Percentiles rank a stretch among this genome's conserved stretches.
Conservation (phyloP, 805 yeast genomes). For the Candida silvicultrix region DNA sequence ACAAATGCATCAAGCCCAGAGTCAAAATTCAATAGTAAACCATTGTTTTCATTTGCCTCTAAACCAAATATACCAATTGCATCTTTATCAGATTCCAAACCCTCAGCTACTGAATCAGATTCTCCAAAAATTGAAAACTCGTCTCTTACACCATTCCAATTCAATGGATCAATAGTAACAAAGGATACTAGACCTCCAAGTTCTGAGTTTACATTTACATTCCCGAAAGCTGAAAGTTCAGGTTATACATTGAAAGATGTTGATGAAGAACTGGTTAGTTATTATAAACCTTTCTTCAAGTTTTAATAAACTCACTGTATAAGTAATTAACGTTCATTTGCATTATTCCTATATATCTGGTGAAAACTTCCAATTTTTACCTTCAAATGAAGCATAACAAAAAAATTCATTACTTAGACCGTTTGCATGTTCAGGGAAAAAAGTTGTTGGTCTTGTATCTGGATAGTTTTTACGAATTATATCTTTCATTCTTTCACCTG, state of each 20-base stretch:
- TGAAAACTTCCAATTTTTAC: conserved; percentile 52
- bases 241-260: neutral
- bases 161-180: neutral
- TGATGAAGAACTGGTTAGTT: neutral
- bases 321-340: too few relatives aligned
- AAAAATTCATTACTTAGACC: conserved; percentile 71
- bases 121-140: too few relatives aligned
- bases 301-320: too few relatives aligned
- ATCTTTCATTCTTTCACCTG: conserved; percentile 83
- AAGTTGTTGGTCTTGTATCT: conserved; percentile 55
- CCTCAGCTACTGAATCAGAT: too few relatives aligned
- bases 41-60: neutral
- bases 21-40: neutral
- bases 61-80: neutral
- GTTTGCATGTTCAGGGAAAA: conserved; percentile 74
- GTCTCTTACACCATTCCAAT: neutral
- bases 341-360: too few relatives aligned
- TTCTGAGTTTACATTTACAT: neutral
- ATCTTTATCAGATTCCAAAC: too few relatives aligned
- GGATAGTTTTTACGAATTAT: conserved; percentile 60
- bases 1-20: neutral
- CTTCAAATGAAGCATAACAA: conserved; percentile 77
- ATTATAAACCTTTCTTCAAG: neutral
- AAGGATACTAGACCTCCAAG: neutral
- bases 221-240: neutral